A percentile compares a stretch with the other conserved stretches of the same genome.
Conservation (phyloP, 1,139 yeast species). For the Blastobotrys apis region DNA sequence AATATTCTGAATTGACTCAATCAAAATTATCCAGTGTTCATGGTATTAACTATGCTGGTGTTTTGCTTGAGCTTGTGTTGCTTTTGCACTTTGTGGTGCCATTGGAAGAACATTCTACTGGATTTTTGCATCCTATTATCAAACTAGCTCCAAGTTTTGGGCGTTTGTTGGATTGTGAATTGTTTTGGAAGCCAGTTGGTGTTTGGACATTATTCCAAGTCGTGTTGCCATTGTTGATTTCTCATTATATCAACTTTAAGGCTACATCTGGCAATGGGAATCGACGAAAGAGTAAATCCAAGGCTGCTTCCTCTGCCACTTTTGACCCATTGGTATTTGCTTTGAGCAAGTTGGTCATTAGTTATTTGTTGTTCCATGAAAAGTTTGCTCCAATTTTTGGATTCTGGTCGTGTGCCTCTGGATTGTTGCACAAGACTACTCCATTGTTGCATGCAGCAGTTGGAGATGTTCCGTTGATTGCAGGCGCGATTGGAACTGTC, state of each 20-base stretch:
- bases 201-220: slow-evolving; percentile 34
- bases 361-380: slow-evolving; percentile 39
- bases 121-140: slow-evolving; percentile 13
- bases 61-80: slow-evolving; percentile 20
- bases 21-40: slow-evolving; percentile 20
- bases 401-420: slow-evolving; percentile 16
- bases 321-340: slow-evolving; percentile 59
- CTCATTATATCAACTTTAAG: slow-evolving; percentile 32
- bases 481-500: slow-evolving; percentile 31
- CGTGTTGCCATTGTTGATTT: slow-evolving; percentile 40
- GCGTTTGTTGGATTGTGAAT: slow-evolving; percentile 19
- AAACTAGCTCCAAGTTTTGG: slow-evolving; percentile 15
- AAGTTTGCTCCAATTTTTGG: slow-evolving; percentile 12
- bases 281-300: slow-evolving; percentile 3
- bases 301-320: slow-evolving; percentile 8
- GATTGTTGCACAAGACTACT: slow-evolving; percentile 14
- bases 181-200: slow-evolving; percentile 31
- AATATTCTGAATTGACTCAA: slow-evolving; percentile 18
- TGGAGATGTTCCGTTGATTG: slow-evolving; percentile 35
- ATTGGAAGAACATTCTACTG: slow-evolving; percentile 12
- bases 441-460: slow-evolving; percentile 26
- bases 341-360: slow-evolving; percentile 46
- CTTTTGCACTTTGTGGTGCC: slow-evolving; percentile 16
- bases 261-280: slow-evolving; percentile 17
- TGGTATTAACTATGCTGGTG: slow-evolving; percentile 17